Base-by-base conservation (phyloP, 1,284 basidiomycete species). In the Stygiomarasmius scandens region DNA sequence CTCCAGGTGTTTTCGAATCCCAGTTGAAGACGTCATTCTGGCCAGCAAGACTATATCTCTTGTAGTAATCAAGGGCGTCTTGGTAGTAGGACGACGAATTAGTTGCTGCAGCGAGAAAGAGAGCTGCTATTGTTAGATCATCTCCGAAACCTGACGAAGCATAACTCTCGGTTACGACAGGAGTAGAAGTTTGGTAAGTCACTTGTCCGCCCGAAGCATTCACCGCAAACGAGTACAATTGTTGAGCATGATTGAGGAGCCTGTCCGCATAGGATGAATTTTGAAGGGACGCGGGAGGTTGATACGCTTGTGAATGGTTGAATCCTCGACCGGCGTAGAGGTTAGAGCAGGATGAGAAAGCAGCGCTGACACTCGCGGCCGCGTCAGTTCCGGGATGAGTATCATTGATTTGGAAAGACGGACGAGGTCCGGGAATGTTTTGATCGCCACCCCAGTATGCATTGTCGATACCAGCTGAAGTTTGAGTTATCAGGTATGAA, bases 371-470 rank as follows among this genome's bases (percentile, higher is more conserved):
- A 27, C 85, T 82, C 0, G 94, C 92, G 43, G 92, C 92, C 19
- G 84, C 93, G 66, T 98, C 95, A 0, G 95, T 96, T 36, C 95
- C 95, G 0, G 95, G 93, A 48, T 84, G 78, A 1, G 86, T 86
- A 54, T 80, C 73, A 59, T 95, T 94, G 65, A 97, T 85, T 64
- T 87, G 85, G 73, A 85, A 95, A 0, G 89, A 85, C 0, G 87
- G 82, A 32, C 95, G 85, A 29, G 86, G 84, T 12, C 71, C 74
- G 3, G 94, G 93, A 54, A 98, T 93, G 60, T 78, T 78, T 51
- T 77, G 79, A 66, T 97, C 95, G 2, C 93, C 93, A 53, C 95
- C 93, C 93, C 93, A 95, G 66, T 96, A 97, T 2, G 79, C 78
- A 63, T 92, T 84, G 70, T 95, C 91, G 24, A 83, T 65, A 50